Conservation (phyloP, 257 asterid genomes). For the Fraxinus excelsior region DNA sequence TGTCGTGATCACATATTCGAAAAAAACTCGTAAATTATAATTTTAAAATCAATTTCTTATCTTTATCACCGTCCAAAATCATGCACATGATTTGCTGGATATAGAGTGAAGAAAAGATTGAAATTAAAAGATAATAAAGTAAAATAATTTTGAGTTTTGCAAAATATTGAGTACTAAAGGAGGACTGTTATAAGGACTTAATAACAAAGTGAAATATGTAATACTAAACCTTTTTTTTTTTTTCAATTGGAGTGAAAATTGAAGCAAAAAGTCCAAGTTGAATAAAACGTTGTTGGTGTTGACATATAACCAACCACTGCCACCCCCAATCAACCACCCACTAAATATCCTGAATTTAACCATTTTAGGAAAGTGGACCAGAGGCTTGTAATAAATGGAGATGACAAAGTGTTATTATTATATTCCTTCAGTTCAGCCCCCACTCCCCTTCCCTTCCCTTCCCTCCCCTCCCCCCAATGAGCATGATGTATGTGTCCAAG, state of each 20-base stretch:
- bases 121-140: background rate
- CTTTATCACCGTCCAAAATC: background rate
- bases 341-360: conserved; percentile 51
- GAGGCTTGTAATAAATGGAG: conserved; percentile 28
- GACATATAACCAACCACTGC: conserved; percentile 55
- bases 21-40: background rate
- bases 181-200: too few relatives aligned
- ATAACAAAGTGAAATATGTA: background rate
- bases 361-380: conserved; percentile 41
- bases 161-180: background rate
- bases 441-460: background rate
- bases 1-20: too few relatives aligned
- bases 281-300: conserved; percentile 35
- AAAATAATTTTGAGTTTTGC: background rate
- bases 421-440: background rate
- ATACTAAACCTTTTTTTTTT: background rate
- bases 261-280: conserved; percentile 19
- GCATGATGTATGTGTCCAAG: background rate
- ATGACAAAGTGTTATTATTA: conserved; percentile 22
- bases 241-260: conserved; percentile 5
- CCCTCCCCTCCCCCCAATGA: background rate
- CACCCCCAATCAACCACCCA: conserved; percentile 12
- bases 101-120: background rate
- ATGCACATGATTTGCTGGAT: background rate
- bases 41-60: background rate